A percentile compares a stretch with the other conserved stretches of the same genome.
Evolutionary conservation across 2,329 filamentous ascomycete species (phyloP).

Genomic region (Xylaria sp.): DNA sequence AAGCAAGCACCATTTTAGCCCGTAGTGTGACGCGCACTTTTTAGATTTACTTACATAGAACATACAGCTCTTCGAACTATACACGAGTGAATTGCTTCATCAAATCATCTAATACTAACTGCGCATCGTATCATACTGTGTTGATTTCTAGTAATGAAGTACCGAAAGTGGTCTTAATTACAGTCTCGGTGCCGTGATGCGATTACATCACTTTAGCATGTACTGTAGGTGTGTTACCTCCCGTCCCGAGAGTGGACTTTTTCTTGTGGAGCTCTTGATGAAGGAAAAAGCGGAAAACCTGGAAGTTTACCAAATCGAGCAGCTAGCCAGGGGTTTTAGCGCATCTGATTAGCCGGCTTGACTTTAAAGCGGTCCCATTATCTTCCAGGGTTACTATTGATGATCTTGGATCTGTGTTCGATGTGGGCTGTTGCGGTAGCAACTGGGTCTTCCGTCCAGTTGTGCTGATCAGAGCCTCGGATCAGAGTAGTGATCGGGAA

Average conservation of each 20-base stretch:
- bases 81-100: not conserved
- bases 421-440: slow-evolving; percentile 5
- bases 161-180: not conserved
- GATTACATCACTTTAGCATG: not conserved
- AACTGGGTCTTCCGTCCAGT: not conserved
- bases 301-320: slow-evolving; percentile 35
- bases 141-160: not conserved
- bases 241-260: not conserved
- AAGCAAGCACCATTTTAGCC: not conserved
- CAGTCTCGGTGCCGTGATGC: not conserved
- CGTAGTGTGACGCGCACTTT: not conserved
- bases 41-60: not conserved
- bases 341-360: slow-evolving; percentile 30
- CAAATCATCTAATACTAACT: not conserved
- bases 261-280: not conserved
- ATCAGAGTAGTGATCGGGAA: not conserved
- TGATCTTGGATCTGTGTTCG: not conserved
- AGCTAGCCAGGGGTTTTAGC: slow-evolving; percentile 24
- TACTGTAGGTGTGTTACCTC: not conserved
- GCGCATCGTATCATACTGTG: not conserved
- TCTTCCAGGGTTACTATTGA: not conserved
- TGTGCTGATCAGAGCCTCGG: no score
- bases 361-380: not conserved
- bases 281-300: not conserved
- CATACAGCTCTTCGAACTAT: not conserved